Evolutionary conservation across 306 rosid genomes (phyloP).

Genomic region (Casuarina glauca): DNA sequence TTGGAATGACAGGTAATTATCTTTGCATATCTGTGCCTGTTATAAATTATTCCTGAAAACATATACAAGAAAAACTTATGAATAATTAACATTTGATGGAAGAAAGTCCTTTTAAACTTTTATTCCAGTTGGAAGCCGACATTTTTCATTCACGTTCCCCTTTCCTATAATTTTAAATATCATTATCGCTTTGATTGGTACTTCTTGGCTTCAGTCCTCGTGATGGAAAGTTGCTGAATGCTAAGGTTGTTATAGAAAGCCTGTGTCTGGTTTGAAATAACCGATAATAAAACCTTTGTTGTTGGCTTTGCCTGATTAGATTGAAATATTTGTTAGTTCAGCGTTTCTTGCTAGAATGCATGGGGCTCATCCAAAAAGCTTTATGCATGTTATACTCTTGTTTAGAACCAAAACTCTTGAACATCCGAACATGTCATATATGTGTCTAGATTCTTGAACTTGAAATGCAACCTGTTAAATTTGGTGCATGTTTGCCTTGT

Average conservation of each 20-base stretch:
- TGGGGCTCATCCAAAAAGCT: background rate
- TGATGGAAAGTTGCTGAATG: background rate
- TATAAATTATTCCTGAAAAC: background rate
- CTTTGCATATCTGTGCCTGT: background rate
- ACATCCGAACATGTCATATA: background rate
- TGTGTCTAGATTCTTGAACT: background rate
- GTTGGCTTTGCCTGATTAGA: constrained; percentile 19
- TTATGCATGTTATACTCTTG: background rate
- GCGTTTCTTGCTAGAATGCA: constrained; percentile 6
- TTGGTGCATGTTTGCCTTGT: background rate
- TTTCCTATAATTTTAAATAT: background rate
- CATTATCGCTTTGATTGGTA: background rate
- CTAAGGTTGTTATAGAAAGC: background rate
- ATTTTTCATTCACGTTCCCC: background rate
- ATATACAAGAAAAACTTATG: background rate
- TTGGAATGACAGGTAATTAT: constrained; percentile 78
- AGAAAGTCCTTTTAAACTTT: background rate
- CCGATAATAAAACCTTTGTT: background rate
- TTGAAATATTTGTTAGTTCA: constrained; percentile 5
- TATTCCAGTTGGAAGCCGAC: background rate
- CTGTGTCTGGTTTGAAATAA: background rate
- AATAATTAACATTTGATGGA: background rate
- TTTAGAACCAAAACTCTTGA: background rate
- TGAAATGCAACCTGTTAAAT: background rate
- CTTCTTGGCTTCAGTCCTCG: background rate